Conservation (phyloP, 805 yeast genomes). For the Cyberlindnera misumaiensis region DNA sequence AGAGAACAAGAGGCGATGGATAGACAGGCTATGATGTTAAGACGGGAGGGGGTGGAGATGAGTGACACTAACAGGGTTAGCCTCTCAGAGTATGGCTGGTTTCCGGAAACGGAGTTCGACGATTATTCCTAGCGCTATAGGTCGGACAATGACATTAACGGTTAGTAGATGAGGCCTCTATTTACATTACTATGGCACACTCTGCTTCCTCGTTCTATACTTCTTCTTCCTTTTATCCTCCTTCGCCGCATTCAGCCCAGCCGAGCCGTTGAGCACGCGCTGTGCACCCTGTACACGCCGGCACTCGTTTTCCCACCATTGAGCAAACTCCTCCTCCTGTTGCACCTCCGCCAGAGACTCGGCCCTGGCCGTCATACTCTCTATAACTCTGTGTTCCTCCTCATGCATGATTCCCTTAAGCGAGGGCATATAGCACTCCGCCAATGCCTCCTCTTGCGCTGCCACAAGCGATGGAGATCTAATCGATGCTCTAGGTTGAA, state of each 20-base stretch:
- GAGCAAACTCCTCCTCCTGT: conserved; percentile 77
- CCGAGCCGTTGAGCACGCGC: conserved; percentile 17
- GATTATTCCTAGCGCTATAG: conserved; percentile 17
- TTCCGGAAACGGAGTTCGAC: conserved; percentile 38
- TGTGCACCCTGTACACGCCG: conserved; percentile 43
- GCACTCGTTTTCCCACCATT: conserved; percentile 84
- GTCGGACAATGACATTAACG: too few species aligned
- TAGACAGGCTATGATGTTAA: conserved; percentile 39
- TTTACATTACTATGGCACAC: conserved; percentile 7
- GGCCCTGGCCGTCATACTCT: conserved; percentile 24
- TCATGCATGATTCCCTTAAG: conserved; percentile 40
- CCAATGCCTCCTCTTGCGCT: too few species aligned
- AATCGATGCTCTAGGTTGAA: too few species aligned
- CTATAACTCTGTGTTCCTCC: conserved; percentile 36
- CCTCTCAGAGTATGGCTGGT: conserved; percentile 57
- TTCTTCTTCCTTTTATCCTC: neutral
- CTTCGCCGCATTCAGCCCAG: neutral
- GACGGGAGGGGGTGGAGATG: conserved; percentile 43
- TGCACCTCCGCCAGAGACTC: conserved; percentile 62
- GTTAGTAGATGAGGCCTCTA: too few species aligned
- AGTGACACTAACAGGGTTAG: conserved; percentile 27
- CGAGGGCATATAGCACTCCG: conserved; percentile 22
- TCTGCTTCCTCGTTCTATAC: conserved; percentile 6
- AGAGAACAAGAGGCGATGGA: conserved; percentile 37
- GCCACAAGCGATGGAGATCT: too few species aligned